These are phyloP conservation scores for Wakefieldia striispora DNA, from an alignment of 768 basidiomycete species.

Conservation along the genomic window DNA sequence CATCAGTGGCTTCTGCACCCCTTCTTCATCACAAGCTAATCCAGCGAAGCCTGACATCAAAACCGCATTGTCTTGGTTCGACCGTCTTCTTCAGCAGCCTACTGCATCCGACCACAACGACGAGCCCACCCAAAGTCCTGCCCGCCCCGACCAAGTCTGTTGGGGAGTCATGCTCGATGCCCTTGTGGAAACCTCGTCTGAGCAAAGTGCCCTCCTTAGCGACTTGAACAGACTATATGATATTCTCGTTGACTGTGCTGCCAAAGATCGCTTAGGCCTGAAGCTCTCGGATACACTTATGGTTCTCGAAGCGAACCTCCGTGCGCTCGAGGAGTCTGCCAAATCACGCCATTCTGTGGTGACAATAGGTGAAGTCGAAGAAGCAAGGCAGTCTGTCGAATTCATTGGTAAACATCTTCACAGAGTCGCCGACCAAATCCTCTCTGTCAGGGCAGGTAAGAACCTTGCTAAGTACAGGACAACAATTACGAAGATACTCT, in stretches of 20 bases:
- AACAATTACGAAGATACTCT: slow-evolving; percentile 12
- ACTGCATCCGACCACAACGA: slow-evolving; percentile 35
- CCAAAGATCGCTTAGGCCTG: slow-evolving; percentile 35
- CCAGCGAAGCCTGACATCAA: slow-evolving; percentile 43
- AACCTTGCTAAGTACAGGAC: slow-evolving; percentile 16
- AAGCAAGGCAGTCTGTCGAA: slow-evolving; percentile 16
- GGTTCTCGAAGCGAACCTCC: slow-evolving; percentile 44
- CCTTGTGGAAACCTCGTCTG: slow-evolving; percentile 38
- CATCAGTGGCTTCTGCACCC: slow-evolving; percentile 61
- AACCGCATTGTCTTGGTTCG: slow-evolving; percentile 71
- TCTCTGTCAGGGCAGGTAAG: slow-evolving; percentile 13
- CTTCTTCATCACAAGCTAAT: slow-evolving; percentile 27
- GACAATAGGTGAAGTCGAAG: background rate
- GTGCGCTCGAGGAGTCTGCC: slow-evolving; percentile 26
- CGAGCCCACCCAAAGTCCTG: slow-evolving; percentile 41
- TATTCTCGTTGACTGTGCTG: slow-evolving; percentile 34
- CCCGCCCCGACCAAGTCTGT: slow-evolving; percentile 50
- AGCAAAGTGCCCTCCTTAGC: slow-evolving; percentile 39
- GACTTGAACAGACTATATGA: slow-evolving; percentile 58
- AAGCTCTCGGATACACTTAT: slow-evolving; percentile 39
- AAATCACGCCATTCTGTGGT: background rate
- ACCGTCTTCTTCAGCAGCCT: slow-evolving; percentile 52
- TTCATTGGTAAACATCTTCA: slow-evolving; percentile 28
- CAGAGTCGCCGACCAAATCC: slow-evolving; percentile 1
- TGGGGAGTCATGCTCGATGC: slow-evolving; percentile 62